Base-by-base conservation (phyloP, 371 early-diverging fungal species). In the Haplosporangium sp. region DNA sequence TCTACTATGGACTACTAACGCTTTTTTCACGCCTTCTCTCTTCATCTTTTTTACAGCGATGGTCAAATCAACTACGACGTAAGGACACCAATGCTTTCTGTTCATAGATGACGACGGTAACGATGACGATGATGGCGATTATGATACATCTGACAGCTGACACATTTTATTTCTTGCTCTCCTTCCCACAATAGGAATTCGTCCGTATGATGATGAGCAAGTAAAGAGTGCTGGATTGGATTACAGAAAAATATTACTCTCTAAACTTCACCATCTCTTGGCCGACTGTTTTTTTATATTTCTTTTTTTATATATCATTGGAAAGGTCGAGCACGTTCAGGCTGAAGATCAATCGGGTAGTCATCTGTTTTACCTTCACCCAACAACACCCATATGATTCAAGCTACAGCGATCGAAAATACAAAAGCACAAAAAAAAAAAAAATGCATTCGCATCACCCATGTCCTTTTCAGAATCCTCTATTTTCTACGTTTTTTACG, bases 21-120 rank as follows among this genome's bases (percentile, higher is more conserved):
- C 23, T 50, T 41, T 48, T 41, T 40, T 40, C 36, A 23, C 5
- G 23, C 14, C 37, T 9, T 57, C 23, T 60, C 40, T 56, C 29
- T 23, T 14, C 47, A 43, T n/a, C 7, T 18, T 16, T 51, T 18
- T 16, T 12, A 58, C 66, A 77, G 77, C 51, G 79, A 77, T 77
- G 72, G 72, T 43, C 72, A 72, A 62, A 77, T 77, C 62, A 77
- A 72, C 73, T 77, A 72, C 62, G 72, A 77, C 11, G 79, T 72
- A 71, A 21, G 64, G 41, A 48, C n/a, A 11, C 2, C n/a, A 41
- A 38, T 42, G 48, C 13, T 43, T 38, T 43, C 37, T 45, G 45
- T 45, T 45, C 47, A 20, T 40, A 37, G 42, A n/a, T 36, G 8
- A 21, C 42, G 13, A 54, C 8, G n/a, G n/a, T n/a, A n/a, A n/a